Evolutionary conservation across 345 rosid genomes (phyloP), one percentile per base, ranked within the genome.

Genomic region (Hibiscus mutabilis): DNA sequence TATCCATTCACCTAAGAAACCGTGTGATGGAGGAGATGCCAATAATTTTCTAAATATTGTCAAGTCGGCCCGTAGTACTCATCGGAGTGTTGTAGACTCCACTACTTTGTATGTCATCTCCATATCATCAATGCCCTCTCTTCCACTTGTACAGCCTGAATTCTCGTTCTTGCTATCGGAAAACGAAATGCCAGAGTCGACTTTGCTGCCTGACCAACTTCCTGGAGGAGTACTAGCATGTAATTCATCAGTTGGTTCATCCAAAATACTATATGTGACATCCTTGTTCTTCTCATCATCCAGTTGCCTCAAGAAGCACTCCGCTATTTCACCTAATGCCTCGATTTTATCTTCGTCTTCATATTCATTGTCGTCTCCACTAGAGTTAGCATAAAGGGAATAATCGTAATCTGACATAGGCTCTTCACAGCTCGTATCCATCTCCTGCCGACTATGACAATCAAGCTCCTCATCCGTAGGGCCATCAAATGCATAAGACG

Each of bases 111-210:
- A 80, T 29, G 67, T 81, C 67, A 74, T 77, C 73, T 77, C 78
- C 31, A 56, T 58, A 66, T 74, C 80, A 42, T 69, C 55, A 13
- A 15, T 19, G 27, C 21, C 25, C 25, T 18, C 27, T 2, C 59
- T 15, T 47, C 76, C 81, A 29, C 78, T 78, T 46, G 82, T 49
- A 49, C 64, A 75, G 60, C 77, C 67, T 2, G 83, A 82, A 52
- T 73, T 83, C 70, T 76, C 83, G 10, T 77, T 79, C 79, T 80
- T 80, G 84, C 88, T 76, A 70, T 83, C 85, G n/a, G 85, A 66
- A 66, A 76, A 83, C 1, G 84, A 76, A 25, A 86, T 29, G 35
- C 74, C 84, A 2, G 86, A 76, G 70, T 84, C 86, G 61, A 70
- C 69, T 55, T 79, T 86, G 60, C 69, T 55, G 14, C 52, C 76